These are phyloP conservation scores for Starmerella stigmatis DNA, from an alignment of 805 yeast species.

Conservation along the genomic window DNA sequence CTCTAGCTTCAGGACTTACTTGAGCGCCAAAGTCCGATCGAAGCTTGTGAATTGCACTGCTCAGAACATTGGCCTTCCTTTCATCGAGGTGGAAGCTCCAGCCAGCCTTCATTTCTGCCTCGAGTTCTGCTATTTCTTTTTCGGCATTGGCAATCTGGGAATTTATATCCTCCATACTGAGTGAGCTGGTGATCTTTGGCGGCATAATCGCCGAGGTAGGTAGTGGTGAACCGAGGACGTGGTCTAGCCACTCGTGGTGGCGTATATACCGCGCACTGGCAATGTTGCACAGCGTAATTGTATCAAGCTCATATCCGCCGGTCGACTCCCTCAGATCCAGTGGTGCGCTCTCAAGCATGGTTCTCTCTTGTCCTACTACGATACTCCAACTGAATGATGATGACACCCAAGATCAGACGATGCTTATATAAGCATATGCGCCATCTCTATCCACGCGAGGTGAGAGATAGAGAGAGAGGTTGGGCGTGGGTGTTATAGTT, in stretches of 20 bases:
- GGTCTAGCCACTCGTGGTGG: conserved; percentile 39
- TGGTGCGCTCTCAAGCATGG: conserved; percentile 22
- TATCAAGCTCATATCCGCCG: conserved; percentile 36
- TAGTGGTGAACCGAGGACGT: conserved; percentile 32
- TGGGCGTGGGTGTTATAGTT: too few species aligned
- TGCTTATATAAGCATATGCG: neutral
- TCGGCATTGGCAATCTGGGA: conserved; percentile 20
- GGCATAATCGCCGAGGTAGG: conserved; percentile 25
- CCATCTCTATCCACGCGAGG: too few species aligned
- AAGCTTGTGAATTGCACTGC: conserved; percentile 23
- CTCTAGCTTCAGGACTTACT: conserved; percentile 13
- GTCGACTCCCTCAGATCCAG: conserved; percentile 24
- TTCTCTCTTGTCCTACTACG: too few species aligned
- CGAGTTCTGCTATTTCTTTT: conserved; percentile 26
- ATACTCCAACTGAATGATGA: neutral
- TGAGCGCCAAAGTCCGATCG: conserved; percentile 28
- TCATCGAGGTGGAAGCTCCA: conserved; percentile 19
- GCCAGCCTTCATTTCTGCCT: conserved; percentile 20
- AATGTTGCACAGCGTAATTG: conserved; percentile 35
- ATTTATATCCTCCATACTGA: conserved; percentile 16
- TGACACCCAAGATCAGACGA: neutral
- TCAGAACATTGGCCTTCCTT: conserved; percentile 21
- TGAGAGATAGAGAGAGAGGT: too few species aligned
- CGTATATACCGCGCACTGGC: conserved; percentile 35
- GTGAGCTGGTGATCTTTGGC: conserved; percentile 16